A percentile compares a stretch with the other conserved stretches of the same genome.
These are phyloP conservation scores for Dipteronia dyeriana DNA, from an alignment of 345 rosid genomes.

Conservation along the genomic window DNA sequence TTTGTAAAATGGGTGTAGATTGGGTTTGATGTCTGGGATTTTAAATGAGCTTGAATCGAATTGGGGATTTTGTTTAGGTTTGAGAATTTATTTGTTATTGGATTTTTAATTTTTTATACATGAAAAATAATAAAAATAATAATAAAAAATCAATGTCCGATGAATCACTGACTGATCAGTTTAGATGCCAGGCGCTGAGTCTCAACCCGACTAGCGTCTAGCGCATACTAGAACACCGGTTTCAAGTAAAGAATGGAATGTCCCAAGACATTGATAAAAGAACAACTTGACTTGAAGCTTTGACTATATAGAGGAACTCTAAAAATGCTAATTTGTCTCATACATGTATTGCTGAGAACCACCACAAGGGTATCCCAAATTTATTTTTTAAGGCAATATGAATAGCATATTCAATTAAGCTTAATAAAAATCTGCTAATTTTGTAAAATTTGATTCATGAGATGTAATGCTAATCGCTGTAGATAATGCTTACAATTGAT, in stretches of 20 bases:
- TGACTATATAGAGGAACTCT: background rate
- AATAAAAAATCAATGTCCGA: too few relatives aligned
- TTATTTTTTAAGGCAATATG: background rate
- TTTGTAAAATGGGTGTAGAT: too few relatives aligned
- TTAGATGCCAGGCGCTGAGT: too few relatives aligned
- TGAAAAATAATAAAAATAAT: too few relatives aligned
- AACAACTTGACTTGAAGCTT: background rate
- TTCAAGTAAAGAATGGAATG: background rate
- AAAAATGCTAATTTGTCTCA: background rate
- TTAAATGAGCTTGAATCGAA: too few relatives aligned
- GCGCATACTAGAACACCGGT: too few relatives aligned
- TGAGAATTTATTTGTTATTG: too few relatives aligned
- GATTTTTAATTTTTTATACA: too few relatives aligned
- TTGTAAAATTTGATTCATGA: background rate
- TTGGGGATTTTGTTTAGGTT: too few relatives aligned
- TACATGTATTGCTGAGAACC: background rate
- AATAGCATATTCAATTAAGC: background rate
- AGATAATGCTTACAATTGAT: background rate
- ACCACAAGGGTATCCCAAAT: background rate
- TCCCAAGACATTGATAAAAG: background rate
- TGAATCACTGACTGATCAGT: too few relatives aligned
- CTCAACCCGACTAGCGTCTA: too few relatives aligned
- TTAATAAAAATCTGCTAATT: background rate
- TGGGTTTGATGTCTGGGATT: too few relatives aligned
- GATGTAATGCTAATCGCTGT: background rate